Evolutionary conservation across 176 grass and related monocot genomes (phyloP).

Genomic region (Thalia dealbata): DNA sequence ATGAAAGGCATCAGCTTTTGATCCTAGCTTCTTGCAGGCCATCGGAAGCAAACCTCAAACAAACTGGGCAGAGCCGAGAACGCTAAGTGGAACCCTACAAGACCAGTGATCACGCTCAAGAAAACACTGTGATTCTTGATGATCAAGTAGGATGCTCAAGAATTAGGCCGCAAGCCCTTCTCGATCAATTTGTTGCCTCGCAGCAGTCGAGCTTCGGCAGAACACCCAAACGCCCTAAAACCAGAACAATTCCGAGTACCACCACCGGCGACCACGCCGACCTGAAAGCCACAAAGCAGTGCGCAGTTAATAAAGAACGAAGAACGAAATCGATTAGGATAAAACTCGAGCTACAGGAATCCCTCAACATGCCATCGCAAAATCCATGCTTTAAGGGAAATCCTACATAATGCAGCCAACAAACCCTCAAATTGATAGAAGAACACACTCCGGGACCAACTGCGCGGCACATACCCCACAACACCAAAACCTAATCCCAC

Average conservation of each 20-base stretch:
- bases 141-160: background rate
- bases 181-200: background rate
- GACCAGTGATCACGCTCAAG: background rate
- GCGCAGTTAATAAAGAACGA: background rate
- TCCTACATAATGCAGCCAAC: background rate
- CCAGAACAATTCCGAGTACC: background rate
- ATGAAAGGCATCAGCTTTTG: conserved; percentile 14
- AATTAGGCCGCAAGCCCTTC: background rate
- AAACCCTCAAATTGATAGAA: background rate
- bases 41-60: background rate
- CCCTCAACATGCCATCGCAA: background rate
- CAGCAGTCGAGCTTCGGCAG: background rate
- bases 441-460: background rate
- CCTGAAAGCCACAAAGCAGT: background rate
- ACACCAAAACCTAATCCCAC: background rate
- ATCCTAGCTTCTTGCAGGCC: conserved; percentile 10
- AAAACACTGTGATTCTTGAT: background rate
- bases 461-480: background rate
- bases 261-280: background rate
- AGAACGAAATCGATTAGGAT: background rate
- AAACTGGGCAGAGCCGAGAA: background rate
- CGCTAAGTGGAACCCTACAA: background rate
- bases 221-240: background rate
- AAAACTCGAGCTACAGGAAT: background rate
- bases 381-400: conserved; percentile 1